Base-by-base conservation (phyloP, 2,329 filamentous ascomycete species). In the Lachnellula cervina region DNA sequence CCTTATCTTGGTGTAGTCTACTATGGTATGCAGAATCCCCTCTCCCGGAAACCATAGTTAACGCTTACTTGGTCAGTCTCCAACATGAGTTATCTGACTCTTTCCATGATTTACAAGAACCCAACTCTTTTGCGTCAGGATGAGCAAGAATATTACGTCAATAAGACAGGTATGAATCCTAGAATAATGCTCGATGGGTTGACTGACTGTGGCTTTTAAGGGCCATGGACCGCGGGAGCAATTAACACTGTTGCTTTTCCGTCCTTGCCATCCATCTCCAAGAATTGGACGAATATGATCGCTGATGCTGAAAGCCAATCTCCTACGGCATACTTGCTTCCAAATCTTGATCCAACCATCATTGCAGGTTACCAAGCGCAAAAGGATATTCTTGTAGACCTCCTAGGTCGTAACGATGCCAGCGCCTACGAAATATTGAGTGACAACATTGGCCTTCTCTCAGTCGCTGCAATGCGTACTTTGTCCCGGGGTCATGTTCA, bases 401-500 rank as follows among this genome's bases (percentile, higher is more conserved):
- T 64, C 13, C 52, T 67, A 1, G 58, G 47, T 37, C 53, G 59
- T 7, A 54, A 32, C 9, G 60, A 62, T 47, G 61, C 60, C 51
- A 59, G 63, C 21, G 64, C 60, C 1, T 66, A 60, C n/a, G 63
- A 66, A 47, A 51, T 66, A 4, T 51, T 66, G 42, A 62, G 60
- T 19, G 55, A 65, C 44, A 64, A 63, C 28, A 45, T 62, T 46
- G 62, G 64, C 9, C 58, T 64, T 40, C 56, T 64, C 23, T 60
- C 63, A 38, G 59, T 65, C 19, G 55, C 64, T 1, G 69, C 79
- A 46, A 77, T 78, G 56, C 84, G 75, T 55, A 69, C 83, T 0
- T 79, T 82, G 64, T 81, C 79, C 1, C 76, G 81, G 1, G 83
- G 83, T 1, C 74, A 72, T 50, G 77, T 82, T 49, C 82, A 86